Evolutionary conservation across 1,284 basidiomycete genomes (phyloP), one percentile per base, ranked within the genome.

Genomic region (Puccinia triticina): DNA sequence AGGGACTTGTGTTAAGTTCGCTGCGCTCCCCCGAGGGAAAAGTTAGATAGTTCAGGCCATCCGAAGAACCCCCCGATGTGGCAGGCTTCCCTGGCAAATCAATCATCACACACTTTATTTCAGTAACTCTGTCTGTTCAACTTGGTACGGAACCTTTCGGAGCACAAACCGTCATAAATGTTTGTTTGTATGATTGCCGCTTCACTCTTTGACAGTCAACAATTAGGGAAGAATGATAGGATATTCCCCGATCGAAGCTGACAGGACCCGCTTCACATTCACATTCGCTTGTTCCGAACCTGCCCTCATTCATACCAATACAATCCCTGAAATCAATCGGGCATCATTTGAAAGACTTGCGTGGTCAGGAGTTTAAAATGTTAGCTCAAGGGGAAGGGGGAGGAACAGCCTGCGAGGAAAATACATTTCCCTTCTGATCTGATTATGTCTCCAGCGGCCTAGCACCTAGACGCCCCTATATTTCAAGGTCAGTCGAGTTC

Each of bases 371-470:
- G 66, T 34, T 43, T 43, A 46, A 11, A 43, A 11, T 46, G n/a
- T 67, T 43, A 67, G 66, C 66, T 67, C 66, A 67, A 67, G 66
- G 40, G 66, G 66, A n/a, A 43, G 66, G 66, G 40, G 11, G 66
- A 23, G 18, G 37, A 34, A 46, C 43, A 46, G 43, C 8, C 43
- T 46, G 18, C 43, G 37, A 43, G 40, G 66, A 46, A 67, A 14
- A 67, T 67, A 66, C 4, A 66, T 21, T 66, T 66, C 34, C 34
- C 61, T 21, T 66, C 40, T 43, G 66, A 67, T 67, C 37, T 18
- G 61, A 64, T n/a, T 26, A 37, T 10, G n/a, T 37, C 32, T 64
- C n/a, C n/a, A n/a, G n/a, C n/a, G n/a, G n/a, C n/a, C n/a, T n/a
- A n/a, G n/a, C n/a, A n/a, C n/a, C n/a, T n/a, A n/a, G n/a, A n/a